phyloP scores from a whole-genome alignment of 164 flowering plant species.

The Aristolochia californica region DNA sequence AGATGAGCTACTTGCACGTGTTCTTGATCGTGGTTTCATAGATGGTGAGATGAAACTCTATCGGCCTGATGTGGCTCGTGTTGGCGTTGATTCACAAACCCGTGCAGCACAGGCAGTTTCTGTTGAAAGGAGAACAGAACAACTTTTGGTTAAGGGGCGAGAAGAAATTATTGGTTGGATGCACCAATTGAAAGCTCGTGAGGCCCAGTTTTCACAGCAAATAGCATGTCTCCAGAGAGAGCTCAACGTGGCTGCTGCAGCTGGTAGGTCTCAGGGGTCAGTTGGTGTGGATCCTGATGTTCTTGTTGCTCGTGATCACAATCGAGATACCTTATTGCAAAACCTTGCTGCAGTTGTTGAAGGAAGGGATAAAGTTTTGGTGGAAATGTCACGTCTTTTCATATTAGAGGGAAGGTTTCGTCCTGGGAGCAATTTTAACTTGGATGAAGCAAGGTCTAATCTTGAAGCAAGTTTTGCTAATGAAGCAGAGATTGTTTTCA shows the following conservation, averaged over 20 bases:
- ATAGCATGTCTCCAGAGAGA: conserved; percentile 65
- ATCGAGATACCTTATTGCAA: conserved; percentile 65
- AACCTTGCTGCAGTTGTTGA: conserved; percentile 88
- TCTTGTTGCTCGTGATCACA: conserved; percentile 77
- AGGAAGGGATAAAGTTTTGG: conserved; percentile 70
- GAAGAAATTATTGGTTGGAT: conserved; percentile 72
- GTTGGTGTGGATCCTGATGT: conserved; percentile 96
- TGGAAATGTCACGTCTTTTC: conserved; percentile 76
- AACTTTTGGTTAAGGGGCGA: conserved; percentile 53
- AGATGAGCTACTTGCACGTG: conserved; percentile 90
- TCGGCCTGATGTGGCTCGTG: conserved; percentile 94
- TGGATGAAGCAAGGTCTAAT: conserved; percentile 84
- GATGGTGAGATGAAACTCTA: conserved; percentile 98
- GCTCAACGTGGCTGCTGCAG: conserved; percentile 62
- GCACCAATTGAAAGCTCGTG: conserved; percentile 58
- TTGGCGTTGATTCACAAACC: conserved; percentile 90
- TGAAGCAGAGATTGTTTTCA: conserved; percentile 96
- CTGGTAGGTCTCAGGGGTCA: conserved; percentile 80
- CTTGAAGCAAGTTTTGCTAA: conserved; percentile 98
- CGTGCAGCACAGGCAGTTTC: conserved; percentile 99
- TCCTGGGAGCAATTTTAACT: conserved; percentile 50
- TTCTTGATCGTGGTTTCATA: conserved; percentile 94
- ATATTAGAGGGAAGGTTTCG: conserved; percentile 72
- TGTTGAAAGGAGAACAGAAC: conserved; percentile 95
- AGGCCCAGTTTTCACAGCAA: conserved; percentile 58